phyloP scores from a whole-genome alignment of 495 filamentous ascomycete genomes.

The Schizothecium vesticola region DNA sequence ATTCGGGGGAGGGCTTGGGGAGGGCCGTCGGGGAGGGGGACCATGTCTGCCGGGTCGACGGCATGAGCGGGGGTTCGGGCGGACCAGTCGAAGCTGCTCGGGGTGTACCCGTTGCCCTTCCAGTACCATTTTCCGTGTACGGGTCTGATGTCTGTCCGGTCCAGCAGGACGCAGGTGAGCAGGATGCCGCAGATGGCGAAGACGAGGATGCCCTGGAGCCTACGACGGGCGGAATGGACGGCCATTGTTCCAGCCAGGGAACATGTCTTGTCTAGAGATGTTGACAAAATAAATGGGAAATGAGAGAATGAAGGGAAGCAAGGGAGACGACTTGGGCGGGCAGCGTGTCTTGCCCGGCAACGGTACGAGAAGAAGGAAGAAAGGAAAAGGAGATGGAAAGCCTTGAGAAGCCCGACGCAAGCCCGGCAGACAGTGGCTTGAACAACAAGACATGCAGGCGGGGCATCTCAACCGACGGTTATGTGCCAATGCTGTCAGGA shows the following conservation, averaged over 20 bases:
- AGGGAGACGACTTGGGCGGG: not conserved
- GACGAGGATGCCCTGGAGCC: conserved; percentile 21
- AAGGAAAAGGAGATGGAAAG: not conserved
- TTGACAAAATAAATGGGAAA: not conserved
- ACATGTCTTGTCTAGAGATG: conserved; percentile 17
- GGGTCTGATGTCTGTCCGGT: not conserved
- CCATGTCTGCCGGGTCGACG: conserved; percentile 26
- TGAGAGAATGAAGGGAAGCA: not conserved
- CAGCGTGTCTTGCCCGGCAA: not conserved
- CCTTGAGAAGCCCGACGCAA: not conserved
- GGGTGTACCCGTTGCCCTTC: conserved; percentile 12
- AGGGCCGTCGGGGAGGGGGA: conserved; percentile 30
- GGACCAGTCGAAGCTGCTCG: conserved; percentile 42
- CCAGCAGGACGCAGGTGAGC: conserved; percentile 16
- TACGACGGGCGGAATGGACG: conserved; percentile 17
- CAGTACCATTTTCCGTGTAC: not conserved
- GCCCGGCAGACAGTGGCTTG: not conserved
- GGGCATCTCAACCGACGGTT: not conserved
- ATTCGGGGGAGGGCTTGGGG: conserved; percentile 34
- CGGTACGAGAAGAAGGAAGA: not conserved
- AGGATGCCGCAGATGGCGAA: conserved; percentile 18
- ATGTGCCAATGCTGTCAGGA: not conserved
- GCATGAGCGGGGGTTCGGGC: conserved; percentile 28
- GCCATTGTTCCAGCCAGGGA: conserved; percentile 20
- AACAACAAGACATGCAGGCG: conserved; percentile 16